Evolutionary conservation across 2,329 filamentous ascomycete genomes (phyloP).

Genomic region (Chaetomium strumarium): DNA sequence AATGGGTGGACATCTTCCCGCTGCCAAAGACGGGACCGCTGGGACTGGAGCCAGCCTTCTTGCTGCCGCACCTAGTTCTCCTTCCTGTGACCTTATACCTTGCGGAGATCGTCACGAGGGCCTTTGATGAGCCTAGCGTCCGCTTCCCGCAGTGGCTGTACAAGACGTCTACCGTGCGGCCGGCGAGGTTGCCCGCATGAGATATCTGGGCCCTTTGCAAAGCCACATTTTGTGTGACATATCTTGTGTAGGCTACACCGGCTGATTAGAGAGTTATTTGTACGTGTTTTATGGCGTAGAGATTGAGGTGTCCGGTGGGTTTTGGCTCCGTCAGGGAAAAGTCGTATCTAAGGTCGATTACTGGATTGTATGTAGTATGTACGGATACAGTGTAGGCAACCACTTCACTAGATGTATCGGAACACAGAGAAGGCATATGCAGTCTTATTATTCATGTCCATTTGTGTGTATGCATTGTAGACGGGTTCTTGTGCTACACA

Average conservation of each 20-base stretch:
- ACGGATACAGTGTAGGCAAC: no score
- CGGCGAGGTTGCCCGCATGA: slow-evolving; percentile 18
- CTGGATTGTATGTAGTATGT: no score
- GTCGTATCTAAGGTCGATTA: no score
- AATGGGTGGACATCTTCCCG: slow-evolving; percentile 52
- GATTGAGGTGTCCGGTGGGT: not conserved
- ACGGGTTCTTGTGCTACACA: no score
- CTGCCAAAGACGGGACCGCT: slow-evolving; percentile 49
- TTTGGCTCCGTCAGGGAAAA: no score
- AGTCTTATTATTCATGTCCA: no score
- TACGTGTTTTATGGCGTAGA: not conserved
- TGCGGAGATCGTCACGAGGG: slow-evolving; percentile 48
- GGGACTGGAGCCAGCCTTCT: slow-evolving; percentile 54
- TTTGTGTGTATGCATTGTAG: no score
- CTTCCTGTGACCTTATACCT: slow-evolving; percentile 52
- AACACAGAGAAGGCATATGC: no score
- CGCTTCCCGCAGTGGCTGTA: slow-evolving; percentile 55
- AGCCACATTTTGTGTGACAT: not conserved
- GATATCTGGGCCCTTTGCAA: not conserved
- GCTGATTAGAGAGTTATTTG: not conserved
- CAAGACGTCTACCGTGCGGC: slow-evolving; percentile 35
- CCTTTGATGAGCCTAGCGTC: slow-evolving; percentile 55
- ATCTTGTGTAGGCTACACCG: not conserved
- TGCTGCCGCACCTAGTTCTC: slow-evolving; percentile 52
- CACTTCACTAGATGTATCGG: no score